A percentile compares a stretch with the other conserved stretches of the same genome.
Conservation (phyloP, 305 asterid species). For the Lippia alba region DNA sequence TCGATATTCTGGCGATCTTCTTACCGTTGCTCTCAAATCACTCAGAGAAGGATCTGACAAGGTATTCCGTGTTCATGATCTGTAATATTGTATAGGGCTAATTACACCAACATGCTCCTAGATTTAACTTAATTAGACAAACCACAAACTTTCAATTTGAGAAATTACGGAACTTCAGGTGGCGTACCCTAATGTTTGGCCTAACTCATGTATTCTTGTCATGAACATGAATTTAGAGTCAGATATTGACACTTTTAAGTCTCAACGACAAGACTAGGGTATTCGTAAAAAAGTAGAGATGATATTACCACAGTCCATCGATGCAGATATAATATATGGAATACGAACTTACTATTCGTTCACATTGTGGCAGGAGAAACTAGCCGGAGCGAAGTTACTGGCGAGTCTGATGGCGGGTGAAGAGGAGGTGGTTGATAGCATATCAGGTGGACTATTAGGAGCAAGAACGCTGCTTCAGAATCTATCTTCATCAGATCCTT, state of each 20-base stretch:
- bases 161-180: not conserved
- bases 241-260: too few species aligned
- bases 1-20: conserved; percentile 65
- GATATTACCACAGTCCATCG: too few species aligned
- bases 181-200: too few species aligned
- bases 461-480: conserved; percentile 63
- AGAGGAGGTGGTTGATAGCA: conserved; percentile 65
- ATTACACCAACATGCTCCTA: too few species aligned
- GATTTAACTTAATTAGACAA: too few species aligned
- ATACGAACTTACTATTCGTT: not conserved
- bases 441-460: conserved; percentile 59
- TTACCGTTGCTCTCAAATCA: conserved; percentile 58
- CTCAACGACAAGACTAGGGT: too few species aligned
- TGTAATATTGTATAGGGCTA: not conserved
- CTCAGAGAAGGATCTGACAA: conserved; percentile 66
- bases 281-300: too few species aligned
- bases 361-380: conserved; percentile 61
- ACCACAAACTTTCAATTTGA: not conserved
- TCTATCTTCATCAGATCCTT: conserved; percentile 61
- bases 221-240: too few species aligned
- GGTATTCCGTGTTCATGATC: conserved; percentile 51
- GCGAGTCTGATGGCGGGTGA: conserved; percentile 84
- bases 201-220: too few species aligned
- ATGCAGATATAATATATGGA: too few species aligned
- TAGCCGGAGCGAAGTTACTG: conserved; percentile 70